These are phyloP conservation scores for Rhodomyrtus psidioides DNA, from an alignment of 441 rosid species.

Conservation along the genomic window DNA sequence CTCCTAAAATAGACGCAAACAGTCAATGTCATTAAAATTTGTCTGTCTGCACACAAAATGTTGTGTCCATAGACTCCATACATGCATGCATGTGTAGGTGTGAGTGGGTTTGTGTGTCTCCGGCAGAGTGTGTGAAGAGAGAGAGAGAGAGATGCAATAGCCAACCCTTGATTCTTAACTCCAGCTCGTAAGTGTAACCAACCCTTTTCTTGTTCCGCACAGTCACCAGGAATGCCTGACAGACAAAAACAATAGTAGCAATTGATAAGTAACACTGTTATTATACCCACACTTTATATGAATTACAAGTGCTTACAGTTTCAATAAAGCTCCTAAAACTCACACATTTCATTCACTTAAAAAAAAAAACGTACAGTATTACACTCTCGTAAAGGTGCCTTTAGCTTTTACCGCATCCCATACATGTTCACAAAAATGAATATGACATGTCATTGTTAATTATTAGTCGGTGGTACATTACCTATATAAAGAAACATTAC, in stretches of 20 bases:
- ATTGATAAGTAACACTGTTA: background rate
- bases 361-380: background rate
- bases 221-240: conserved; percentile 82
- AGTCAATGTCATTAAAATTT: background rate
- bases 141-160: background rate
- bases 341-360: background rate
- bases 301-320: background rate
- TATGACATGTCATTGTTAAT: background rate
- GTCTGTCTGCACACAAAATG: background rate
- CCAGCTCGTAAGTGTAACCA: conserved; percentile 77
- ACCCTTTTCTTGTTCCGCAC: conserved; percentile 87
- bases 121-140: background rate
- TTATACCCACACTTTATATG: background rate
- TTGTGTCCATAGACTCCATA: background rate
- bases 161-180: conserved; percentile 65
- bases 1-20: conserved; percentile 31
- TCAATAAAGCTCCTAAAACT: background rate
- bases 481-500: background rate
- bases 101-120: background rate
- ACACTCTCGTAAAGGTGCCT: background rate
- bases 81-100: background rate
- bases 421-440: background rate
- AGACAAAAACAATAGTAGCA: background rate
- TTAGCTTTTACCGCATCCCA: background rate
- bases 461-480: background rate